These are phyloP conservation scores for Trichodelitschia bisporula DNA, from an alignment of 495 filamentous ascomycete genomes.

Conservation along the genomic window DNA sequence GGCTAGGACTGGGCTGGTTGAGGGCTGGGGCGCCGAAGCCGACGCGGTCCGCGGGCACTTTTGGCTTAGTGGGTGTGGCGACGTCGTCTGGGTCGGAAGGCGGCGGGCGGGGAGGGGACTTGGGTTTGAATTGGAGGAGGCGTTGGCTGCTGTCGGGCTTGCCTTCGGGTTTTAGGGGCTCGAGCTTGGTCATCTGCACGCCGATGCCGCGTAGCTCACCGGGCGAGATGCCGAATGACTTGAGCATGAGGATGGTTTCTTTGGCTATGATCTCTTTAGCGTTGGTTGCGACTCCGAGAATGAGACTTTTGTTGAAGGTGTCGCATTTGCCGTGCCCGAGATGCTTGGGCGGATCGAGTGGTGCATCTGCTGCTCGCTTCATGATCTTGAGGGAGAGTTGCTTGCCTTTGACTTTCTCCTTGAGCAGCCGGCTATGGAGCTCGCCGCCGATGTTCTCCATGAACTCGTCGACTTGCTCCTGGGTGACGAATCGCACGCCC, in stretches of 20 bases:
- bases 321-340: constrained; percentile 92
- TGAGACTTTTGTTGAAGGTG: constrained; percentile 62
- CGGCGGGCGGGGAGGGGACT: constrained; percentile 4
- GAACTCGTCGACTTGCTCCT: constrained; percentile 78
- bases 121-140: constrained; percentile 30
- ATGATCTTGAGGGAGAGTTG: constrained; percentile 87
- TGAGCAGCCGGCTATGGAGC: constrained; percentile 49
- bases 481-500: constrained; percentile 83
- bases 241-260: constrained; percentile 61
- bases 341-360: constrained; percentile 80
- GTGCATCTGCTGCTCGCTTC: constrained; percentile 62
- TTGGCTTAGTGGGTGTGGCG: constrained; percentile 44
- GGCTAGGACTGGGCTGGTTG: constrained; percentile 20
- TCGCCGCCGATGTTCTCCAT: constrained; percentile 61
- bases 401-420: constrained; percentile 63
- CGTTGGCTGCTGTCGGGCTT: constrained; percentile 24
- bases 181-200: constrained; percentile 76
- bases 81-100: constrained; percentile 24
- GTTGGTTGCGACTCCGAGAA: constrained; percentile 64
- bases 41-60: constrained; percentile 20
- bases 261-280: constrained; percentile 40
- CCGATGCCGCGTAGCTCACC: constrained; percentile 80
- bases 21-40: constrained; percentile 11
- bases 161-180: constrained; percentile 33
- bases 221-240: constrained; percentile 59